Percentiles rank a stretch among this genome's conserved stretches.
phyloP scores from a whole-genome alignment of 148 eudicot genomes.

The Rhododendron simsii region DNA sequence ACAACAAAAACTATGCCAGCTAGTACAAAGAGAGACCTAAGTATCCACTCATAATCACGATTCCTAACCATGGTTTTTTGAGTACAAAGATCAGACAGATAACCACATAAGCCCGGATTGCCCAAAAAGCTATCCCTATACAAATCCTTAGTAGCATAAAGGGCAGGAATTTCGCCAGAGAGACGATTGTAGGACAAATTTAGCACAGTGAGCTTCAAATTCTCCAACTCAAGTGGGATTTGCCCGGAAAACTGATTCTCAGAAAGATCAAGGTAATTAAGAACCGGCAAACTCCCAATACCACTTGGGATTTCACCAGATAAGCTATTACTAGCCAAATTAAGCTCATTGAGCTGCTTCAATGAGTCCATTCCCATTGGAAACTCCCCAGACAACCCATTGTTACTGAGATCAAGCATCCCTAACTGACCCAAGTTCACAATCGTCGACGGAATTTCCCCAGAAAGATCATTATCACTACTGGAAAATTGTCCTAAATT shows the following conservation, averaged over 20 bases:
- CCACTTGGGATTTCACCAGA: constrained; percentile 39
- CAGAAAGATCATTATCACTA: constrained; percentile 28
- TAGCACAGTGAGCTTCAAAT: constrained; percentile 40
- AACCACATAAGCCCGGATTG: constrained; percentile 35
- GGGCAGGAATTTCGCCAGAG: constrained; percentile 34
- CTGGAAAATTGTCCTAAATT: constrained; percentile 28
- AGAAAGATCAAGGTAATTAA: constrained; percentile 57
- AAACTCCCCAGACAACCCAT: constrained; percentile 32
- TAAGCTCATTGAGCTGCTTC: constrained; percentile 40
- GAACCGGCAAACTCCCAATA: constrained; percentile 33
- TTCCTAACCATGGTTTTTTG: neutral
- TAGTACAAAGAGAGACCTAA: constrained; percentile 18
- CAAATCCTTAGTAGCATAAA: constrained; percentile 18
- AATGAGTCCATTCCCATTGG: constrained; percentile 20
- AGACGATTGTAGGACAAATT: constrained; percentile 41
- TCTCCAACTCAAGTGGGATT: constrained; percentile 35
- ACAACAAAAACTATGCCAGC: constrained; percentile 24
- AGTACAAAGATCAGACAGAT: constrained; percentile 18
- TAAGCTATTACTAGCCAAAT: constrained; percentile 36
- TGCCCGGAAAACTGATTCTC: constrained; percentile 31
- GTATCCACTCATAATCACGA: constrained; percentile 16
- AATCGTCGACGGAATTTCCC: constrained; percentile 28
- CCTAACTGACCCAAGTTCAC: constrained; percentile 23
- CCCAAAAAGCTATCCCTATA: constrained; percentile 41
- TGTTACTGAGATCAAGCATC: constrained; percentile 38